A percentile compares a stretch with the other conserved stretches of the same genome.
Evolutionary conservation across 208 protist species (phyloP).

Genomic region (Trypanosoma vivax): DNA sequence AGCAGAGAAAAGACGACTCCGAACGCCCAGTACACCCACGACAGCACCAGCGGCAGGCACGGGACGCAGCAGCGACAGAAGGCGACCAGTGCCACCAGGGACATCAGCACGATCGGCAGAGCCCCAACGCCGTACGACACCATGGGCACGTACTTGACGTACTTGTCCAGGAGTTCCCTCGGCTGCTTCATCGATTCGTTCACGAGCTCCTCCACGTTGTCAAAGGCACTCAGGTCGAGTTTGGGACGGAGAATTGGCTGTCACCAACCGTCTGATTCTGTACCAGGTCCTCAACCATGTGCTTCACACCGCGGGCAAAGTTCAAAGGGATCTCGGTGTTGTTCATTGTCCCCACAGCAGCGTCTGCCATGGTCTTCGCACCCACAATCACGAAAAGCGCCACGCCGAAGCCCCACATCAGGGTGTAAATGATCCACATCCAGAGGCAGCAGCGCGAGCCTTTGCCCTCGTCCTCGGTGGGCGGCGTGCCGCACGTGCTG

Average conservation of each 20-base stretch:
- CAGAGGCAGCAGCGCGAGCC: conserved; percentile 42
- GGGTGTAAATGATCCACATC: conserved; percentile 56
- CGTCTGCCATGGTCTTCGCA: conserved; percentile 2
- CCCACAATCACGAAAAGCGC: conserved; percentile 60
- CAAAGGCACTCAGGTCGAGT: too few species aligned
- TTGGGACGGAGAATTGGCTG: too few species aligned
- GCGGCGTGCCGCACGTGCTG: conserved; percentile 33
- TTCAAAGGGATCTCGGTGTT: conserved; percentile 5
- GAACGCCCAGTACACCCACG: conserved; percentile 22
- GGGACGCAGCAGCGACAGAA: conserved; percentile 5
- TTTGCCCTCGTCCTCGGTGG: conserved; percentile 1
- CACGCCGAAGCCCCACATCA: conserved; percentile 43
- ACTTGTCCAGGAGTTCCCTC: not conserved
- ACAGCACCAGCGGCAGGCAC: conserved; percentile 4
- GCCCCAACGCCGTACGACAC: conserved; percentile 9
- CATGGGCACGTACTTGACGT: conserved; percentile 1
- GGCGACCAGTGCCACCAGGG: conserved; percentile 6
- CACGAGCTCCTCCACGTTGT: not conserved
- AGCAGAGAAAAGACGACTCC: conserved; percentile 17
- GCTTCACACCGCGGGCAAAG: conserved; percentile 15
- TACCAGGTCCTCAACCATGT: too few species aligned
- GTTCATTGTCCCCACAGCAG: not conserved
- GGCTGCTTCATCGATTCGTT: not conserved
- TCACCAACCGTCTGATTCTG: too few species aligned
- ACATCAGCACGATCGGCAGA: conserved; percentile 6